Evolutionary conservation across 306 rosid genomes (phyloP), one percentile per base, ranked within the genome.

Genomic region (Dryas drummondii): DNA sequence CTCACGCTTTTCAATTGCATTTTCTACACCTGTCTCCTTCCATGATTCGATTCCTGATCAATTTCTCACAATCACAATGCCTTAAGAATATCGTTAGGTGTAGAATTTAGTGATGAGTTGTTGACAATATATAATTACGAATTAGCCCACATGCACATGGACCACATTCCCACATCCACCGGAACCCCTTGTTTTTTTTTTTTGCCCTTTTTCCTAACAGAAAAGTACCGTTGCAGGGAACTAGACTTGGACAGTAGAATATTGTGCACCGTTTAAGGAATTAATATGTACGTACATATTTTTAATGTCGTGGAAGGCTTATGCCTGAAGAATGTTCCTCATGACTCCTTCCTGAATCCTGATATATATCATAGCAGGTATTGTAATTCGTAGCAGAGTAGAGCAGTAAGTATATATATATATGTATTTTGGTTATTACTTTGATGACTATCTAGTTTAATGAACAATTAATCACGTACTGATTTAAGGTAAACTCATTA

Each of bases 11-110:
- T 5, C 10, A 52, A 37, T 19, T 55, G 37, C 40, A 48, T 37
- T 15, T 19, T 11, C n/a, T 32, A 47, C 50, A 40, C 37, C 19
- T 62, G 58, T 68, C 27, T 61, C 54, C 40, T 26, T 74, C n/a
- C 67, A 70, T 75, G 41, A 54, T 75, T 75, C 12, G 53, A 51
- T 69, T 41, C 45, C 41, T 10, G 2, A 32, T 32, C 37, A 45
- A 13, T 40, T 71, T 48, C 58, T 26, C 26, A 54, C 55, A 22
- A 44, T 9, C 37, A 11, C 10, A 17, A 60, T 70, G 66, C 46
- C 7, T 37, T 55, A 76, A 55, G 1, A 8, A 78, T 65, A 32
- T 53, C 51, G 77, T 71, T 78, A 53, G 73, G 77, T 72, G 77
- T 45, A 40, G 61, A 71, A 27, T 64, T 78, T 46, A 63, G 66